These are phyloP conservation scores for Citrus sp. DNA, from an alignment of 345 rosid genomes.

Conservation along the genomic window DNA sequence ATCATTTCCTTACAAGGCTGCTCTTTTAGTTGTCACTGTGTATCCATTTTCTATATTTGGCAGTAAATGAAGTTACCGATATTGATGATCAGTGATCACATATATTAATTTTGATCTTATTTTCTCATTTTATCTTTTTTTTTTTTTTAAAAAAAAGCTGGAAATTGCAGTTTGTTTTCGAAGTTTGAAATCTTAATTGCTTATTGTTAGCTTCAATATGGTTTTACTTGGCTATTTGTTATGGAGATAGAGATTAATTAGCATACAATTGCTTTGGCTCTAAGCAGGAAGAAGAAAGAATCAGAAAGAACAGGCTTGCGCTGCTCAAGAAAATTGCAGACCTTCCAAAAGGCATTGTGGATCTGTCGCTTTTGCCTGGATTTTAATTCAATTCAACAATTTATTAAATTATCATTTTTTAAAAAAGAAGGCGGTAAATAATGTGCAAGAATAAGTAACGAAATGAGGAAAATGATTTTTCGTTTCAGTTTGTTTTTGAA, in stretches of 20 bases:
- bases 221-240: not conserved
- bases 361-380: conserved; percentile 76
- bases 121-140: not conserved
- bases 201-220: not conserved
- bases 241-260: not conserved
- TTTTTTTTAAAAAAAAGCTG: not conserved
- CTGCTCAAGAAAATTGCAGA: conserved; percentile 70
- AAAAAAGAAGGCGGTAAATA: not conserved
- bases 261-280: not conserved
- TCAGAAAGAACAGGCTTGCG: conserved; percentile 72
- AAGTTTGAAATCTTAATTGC: not conserved
- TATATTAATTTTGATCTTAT: not conserved
- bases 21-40: too few relatives aligned
- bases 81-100: not conserved
- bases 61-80: too few relatives aligned
- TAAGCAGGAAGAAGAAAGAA: conserved; percentile 71
- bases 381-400: conserved; percentile 35
- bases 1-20: too few relatives aligned
- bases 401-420: not conserved
- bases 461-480: not conserved
- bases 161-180: not conserved
- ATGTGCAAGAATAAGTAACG: not conserved
- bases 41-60: too few relatives aligned
- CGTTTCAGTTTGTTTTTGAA: not conserved
- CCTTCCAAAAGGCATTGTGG: conserved; percentile 76